A percentile compares a stretch with the other conserved stretches of the same genome.
phyloP scores from a whole-genome alignment of 2,329 filamentous ascomycete species.

The Diaporthe eres region DNA sequence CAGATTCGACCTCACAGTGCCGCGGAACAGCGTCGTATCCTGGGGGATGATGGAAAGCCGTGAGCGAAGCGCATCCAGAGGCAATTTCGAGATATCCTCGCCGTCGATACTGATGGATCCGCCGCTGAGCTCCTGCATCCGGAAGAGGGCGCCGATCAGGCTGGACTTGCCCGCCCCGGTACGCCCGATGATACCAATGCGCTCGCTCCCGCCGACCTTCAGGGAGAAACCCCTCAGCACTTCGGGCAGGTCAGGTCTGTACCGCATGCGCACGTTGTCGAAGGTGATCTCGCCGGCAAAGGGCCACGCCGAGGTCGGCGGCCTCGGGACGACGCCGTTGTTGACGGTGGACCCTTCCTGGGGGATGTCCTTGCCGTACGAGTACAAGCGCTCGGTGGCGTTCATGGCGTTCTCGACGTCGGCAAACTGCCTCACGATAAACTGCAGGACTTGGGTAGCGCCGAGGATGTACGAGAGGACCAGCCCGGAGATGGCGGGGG shows the following conservation, averaged over 20 bases:
- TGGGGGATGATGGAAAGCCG: slow-evolving; percentile 87
- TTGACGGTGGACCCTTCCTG: slow-evolving; percentile 69
- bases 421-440: slow-evolving; percentile 76
- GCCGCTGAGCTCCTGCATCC: slow-evolving; percentile 76
- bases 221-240: slow-evolving; percentile 74
- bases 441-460: slow-evolving; percentile 77
- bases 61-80: slow-evolving; percentile 81
- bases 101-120: slow-evolving; percentile 77
- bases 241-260: slow-evolving; percentile 75
- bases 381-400: slow-evolving; percentile 75
- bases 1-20: slow-evolving; percentile 26
- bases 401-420: slow-evolving; percentile 82
- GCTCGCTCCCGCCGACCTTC: slow-evolving; percentile 5
- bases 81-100: slow-evolving; percentile 79
- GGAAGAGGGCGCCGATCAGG: slow-evolving; percentile 87
- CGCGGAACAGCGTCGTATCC: slow-evolving; percentile 86
- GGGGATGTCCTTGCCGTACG: slow-evolving; percentile 74
- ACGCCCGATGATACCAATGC: slow-evolving; percentile 75
- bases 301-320: slow-evolving; percentile 74
- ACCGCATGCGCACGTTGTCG: slow-evolving; percentile 76
- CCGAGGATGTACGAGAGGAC: slow-evolving; percentile 77
- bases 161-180: slow-evolving; percentile 87
- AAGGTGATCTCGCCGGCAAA: slow-evolving; percentile 78
- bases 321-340: slow-evolving; percentile 57
- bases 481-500: slow-evolving; percentile 74